phyloP scores from a whole-genome alignment of 805 yeast species.

The Candida ulmi region DNA sequence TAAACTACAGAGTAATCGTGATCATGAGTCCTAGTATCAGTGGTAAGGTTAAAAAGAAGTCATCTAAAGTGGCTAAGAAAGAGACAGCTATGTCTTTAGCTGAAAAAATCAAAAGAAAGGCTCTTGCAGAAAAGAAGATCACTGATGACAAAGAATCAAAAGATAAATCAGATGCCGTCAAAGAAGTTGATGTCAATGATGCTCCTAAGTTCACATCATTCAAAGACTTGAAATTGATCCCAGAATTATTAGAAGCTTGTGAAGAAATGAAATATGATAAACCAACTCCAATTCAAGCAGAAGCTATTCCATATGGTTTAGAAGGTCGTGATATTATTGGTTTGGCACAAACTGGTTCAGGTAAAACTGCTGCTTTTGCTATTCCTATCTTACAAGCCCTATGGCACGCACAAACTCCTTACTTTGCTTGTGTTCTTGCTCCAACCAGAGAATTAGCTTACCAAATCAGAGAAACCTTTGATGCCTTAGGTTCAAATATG shows the following conservation, averaged over 20 bases:
- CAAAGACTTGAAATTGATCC: slow-evolving; percentile 57
- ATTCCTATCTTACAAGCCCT: slow-evolving; percentile 87
- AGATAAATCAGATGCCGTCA: slow-evolving; percentile 5
- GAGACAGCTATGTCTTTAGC: slow-evolving; percentile 45
- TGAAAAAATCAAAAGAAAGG: slow-evolving; percentile 45
- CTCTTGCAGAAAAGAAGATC: slow-evolving; percentile 24
- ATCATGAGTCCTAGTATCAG: not conserved
- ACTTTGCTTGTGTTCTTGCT: slow-evolving; percentile 82
- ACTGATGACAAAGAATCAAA: slow-evolving; percentile 5
- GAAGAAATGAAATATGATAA: slow-evolving; percentile 63
- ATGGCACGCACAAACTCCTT: slow-evolving; percentile 85
- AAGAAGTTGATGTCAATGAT: slow-evolving; percentile 7
- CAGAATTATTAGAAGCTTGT: slow-evolving; percentile 77
- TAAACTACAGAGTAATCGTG: too few species aligned
- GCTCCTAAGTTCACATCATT: slow-evolving; percentile 35
- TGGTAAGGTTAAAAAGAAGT: slow-evolving; percentile 16
- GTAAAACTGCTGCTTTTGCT: slow-evolving; percentile 98
- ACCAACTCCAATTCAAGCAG: slow-evolving; percentile 93
- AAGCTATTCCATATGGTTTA: slow-evolving; percentile 86
- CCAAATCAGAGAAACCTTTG: slow-evolving; percentile 91
- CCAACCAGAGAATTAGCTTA: slow-evolving; percentile 84
- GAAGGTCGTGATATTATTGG: slow-evolving; percentile 93
- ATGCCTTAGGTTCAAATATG: slow-evolving; percentile 87
- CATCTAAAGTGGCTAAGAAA: slow-evolving; percentile 23
- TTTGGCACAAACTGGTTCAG: slow-evolving; percentile 95